A percentile compares a stretch with the other conserved stretches of the same genome.
Conservation (phyloP, 2,329 filamentous ascomycete species). For the Alternaria sp. region DNA sequence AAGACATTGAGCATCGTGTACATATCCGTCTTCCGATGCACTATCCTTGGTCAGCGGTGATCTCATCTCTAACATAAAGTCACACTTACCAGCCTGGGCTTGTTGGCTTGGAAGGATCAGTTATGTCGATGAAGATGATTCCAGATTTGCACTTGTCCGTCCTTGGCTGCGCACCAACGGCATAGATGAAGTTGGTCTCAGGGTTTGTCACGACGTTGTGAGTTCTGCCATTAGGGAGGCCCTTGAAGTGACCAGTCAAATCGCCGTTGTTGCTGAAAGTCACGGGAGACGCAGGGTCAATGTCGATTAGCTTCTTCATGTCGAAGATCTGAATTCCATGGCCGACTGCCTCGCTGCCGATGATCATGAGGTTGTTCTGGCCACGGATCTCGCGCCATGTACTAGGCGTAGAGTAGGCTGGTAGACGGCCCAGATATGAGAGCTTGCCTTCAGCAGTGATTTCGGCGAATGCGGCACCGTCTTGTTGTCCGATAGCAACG, state of each 20-base stretch:
- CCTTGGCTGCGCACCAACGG: conserved; percentile 47
- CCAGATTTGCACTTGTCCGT: conserved; percentile 58
- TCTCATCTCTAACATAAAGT: background rate
- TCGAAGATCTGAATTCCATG: conserved; percentile 71
- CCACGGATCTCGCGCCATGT: conserved; percentile 64
- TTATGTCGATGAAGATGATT: conserved; percentile 67
- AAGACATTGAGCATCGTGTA: conserved; percentile 69
- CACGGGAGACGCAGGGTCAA: conserved; percentile 47
- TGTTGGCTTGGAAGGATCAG: conserved; percentile 61
- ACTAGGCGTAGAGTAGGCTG: conserved; percentile 55
- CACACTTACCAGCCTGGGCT: conserved; percentile 57
- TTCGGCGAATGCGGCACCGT: conserved; percentile 64
- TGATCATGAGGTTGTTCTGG: conserved; percentile 55
- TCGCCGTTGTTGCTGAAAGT: conserved; percentile 46
- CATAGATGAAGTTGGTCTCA: conserved; percentile 49
- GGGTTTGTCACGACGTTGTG: conserved; percentile 53
- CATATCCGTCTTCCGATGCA: conserved; percentile 64
- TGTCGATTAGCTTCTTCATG: conserved; percentile 58
- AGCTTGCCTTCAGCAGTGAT: conserved; percentile 61
- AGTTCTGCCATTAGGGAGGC: conserved; percentile 46
- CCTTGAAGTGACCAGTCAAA: conserved; percentile 45
- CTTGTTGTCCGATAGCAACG: conserved; percentile 62
- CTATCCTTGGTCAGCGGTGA: conserved; percentile 29
- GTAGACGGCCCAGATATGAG: conserved; percentile 63
- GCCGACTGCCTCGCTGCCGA: conserved; percentile 51